Evolutionary conservation across 805 yeast species (phyloP).

Genomic region (Kuraishia capsulata): DNA sequence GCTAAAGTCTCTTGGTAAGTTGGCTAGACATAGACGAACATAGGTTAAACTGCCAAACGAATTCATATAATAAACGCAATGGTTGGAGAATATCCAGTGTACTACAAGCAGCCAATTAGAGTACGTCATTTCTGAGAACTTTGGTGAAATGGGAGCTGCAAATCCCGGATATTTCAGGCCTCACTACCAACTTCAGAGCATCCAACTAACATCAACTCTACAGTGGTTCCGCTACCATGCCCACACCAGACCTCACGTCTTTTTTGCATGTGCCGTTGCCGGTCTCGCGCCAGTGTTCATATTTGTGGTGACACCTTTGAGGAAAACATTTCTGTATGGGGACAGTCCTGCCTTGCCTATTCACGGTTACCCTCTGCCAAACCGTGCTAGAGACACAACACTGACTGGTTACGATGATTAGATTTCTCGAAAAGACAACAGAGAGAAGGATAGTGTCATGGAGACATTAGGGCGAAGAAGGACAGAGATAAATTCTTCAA

Average conservation of each 20-base stretch:
- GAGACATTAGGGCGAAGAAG: not conserved
- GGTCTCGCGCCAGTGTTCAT: constrained; percentile 59
- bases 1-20: too few species aligned
- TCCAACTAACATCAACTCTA: constrained; percentile 14
- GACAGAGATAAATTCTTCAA: not conserved
- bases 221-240: constrained; percentile 72
- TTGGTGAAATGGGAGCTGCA: too few species aligned
- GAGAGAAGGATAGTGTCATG: not conserved
- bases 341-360: constrained; percentile 61
- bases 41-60: too few species aligned
- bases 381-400: constrained; percentile 37
- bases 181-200: not conserved
- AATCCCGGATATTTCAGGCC: not conserved
- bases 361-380: constrained; percentile 45
- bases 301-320: constrained; percentile 50
- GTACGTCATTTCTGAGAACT: constrained; percentile 28
- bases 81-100: constrained; percentile 32
- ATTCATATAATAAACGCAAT: too few species aligned
- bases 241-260: constrained; percentile 67
- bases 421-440: too few species aligned
- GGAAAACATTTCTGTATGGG: constrained; percentile 57
- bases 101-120: constrained; percentile 53
- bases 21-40: too few species aligned
- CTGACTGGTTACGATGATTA: constrained; percentile 51
- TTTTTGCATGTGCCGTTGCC: constrained; percentile 57